Evolutionary conservation across 2,329 filamentous ascomycete genomes (phyloP).

Genomic region (Hymenotorrendiella dingleyae): DNA sequence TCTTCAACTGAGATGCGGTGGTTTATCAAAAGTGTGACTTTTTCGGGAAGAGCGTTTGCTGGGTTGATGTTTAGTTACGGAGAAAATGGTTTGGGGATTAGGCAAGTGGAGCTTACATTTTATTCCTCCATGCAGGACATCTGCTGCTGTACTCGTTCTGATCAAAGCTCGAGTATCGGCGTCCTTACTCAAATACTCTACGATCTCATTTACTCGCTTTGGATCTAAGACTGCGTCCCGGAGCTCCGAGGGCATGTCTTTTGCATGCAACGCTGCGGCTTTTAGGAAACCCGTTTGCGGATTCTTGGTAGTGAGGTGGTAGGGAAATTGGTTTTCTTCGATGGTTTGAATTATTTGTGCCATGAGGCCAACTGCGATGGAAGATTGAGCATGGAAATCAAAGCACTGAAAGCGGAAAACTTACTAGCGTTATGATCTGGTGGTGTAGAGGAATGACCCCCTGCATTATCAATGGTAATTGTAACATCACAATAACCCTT

Average conservation of each 20-base stretch:
- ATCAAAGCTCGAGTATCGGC: constrained; percentile 34
- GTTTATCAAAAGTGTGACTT: constrained; percentile 45
- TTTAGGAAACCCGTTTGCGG: constrained; percentile 9
- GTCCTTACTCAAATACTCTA: neutral
- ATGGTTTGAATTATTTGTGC: constrained; percentile 57
- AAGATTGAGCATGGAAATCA: too few species aligned
- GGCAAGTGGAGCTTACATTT: constrained; percentile 33
- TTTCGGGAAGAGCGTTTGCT: constrained; percentile 51
- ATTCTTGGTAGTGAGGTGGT: constrained; percentile 27
- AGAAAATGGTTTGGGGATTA: neutral
- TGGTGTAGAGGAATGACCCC: constrained; percentile 55
- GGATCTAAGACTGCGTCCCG: neutral
- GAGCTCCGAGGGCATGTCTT: neutral
- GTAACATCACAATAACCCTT: too few species aligned
- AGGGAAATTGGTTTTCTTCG: constrained; percentile 44
- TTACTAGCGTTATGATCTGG: constrained; percentile 62
- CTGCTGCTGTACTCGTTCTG: constrained; percentile 49
- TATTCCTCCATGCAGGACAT: constrained; percentile 46
- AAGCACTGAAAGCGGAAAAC: too few species aligned
- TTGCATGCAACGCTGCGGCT: neutral
- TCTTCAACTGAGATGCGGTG: constrained; percentile 45
- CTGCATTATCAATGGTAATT: constrained; percentile 50
- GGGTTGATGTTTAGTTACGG: neutral
- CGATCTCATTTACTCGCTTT: neutral
- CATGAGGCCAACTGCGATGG: constrained; percentile 63